Evolutionary conservation across 768 basidiomycete genomes (phyloP), one percentile per base, ranked within the genome.

Genomic region (Omphalotus guepiniiformis): DNA sequence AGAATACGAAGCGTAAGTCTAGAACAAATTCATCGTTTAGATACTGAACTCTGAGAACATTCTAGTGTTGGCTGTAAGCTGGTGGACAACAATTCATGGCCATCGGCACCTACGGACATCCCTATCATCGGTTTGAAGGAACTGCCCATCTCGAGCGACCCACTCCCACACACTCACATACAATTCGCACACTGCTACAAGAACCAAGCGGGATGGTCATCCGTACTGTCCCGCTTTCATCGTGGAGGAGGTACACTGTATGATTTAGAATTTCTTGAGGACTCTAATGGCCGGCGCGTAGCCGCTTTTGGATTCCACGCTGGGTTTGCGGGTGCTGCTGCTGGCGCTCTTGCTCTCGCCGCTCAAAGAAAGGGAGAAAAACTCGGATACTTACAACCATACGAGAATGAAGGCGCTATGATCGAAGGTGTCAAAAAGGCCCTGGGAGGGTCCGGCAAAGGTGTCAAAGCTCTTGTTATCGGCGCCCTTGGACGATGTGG

Each of bases 121-220:
- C 85, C 88, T 35, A 94, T 99, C 66, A 84, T 97, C 57, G 96
- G 96, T 4, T 76, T 99, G 64, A 99, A 99, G 73, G 96, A 98
- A 62, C 81, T 98, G n/a, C 82, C 87, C 19, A 80, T 71, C 45
- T 94, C 92, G 34, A 75, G 79, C 38, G 82, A 83, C 27, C 88
- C 95, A 18, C 72, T 99, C 15, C 82, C 80, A 6, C 96, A 99
- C 67, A 92, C 89, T 2, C 96, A 99, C 67, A 93, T 99, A 61
- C 93, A 96, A 58, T 99, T 98, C 58, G 94, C 93, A 3, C 96
- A 98, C 64, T 96, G 94, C 68, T 98, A 90, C 79, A 99, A 99
- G 69, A 71, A 80, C 35, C 96, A 99, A 63, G 91, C 76, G 2
- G 96, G 96, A 18, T 99, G 96, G 95, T 75, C 80, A 7, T 72